Base-by-base conservation (phyloP, 2,329 filamentous ascomycete species). In the Aspergillus vadensis region DNA sequence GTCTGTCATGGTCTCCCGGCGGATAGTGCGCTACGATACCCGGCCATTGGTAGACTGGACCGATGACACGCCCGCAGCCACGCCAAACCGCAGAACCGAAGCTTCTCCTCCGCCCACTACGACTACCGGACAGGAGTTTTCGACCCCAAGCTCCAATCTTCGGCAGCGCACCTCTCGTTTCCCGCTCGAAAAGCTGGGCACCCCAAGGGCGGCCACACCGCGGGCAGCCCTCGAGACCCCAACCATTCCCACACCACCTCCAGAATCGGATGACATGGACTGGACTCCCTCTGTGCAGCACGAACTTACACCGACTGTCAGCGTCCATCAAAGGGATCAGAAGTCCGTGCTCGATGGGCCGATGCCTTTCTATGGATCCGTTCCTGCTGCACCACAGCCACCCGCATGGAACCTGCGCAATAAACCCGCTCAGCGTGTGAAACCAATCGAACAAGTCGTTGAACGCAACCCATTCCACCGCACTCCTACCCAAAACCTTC, bases 211-310 rank as follows among this genome's bases (percentile, higher is more conserved):
- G 10, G 14, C 74, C 25, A 64, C 70, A 57, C 63, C 67, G 55
- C 70, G 55, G 36, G 59, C 69, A 49, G 61, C 68, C 19, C 63
- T 63, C 14, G 60, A 65, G 23, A 60, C 67, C 53, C 63, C 65
- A n/a, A 59, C 69, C 36, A 70, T 76, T 54, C 69, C 74, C 19
- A 77, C 77, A 19, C 76, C 75, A 54, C 76, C 76, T 14, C 73
- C 74, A 5, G 77, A 78, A 53, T 69, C 66, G 17, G 79, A 81
- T 61, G 74, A 73, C 44, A 82, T 83, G 81, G 81, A 83, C 61
- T 83, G 81, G 81, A 79, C 78, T 36, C 81, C 81, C n/a, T 78
- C 79, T 38, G 62, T 69, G 43, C 73, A 77, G 43, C 70, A 75
- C 56, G 63, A 74, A 19, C 69, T 78, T 19, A 70, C 69, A 48